phyloP scores from a whole-genome alignment of 1,284 basidiomycete genomes.

The Marasmius oreades region DNA sequence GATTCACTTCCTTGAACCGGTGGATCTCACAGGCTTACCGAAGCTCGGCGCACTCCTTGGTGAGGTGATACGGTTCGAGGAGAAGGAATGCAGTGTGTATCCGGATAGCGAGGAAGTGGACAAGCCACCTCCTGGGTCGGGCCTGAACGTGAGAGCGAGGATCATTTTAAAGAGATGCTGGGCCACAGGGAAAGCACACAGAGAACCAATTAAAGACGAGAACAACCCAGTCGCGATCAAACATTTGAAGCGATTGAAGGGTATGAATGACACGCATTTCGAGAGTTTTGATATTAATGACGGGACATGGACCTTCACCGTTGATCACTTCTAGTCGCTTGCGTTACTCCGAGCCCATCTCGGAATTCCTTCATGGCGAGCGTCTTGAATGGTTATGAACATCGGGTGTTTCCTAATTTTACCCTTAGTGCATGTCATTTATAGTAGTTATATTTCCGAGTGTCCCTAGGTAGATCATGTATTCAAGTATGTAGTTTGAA shows the following conservation, averaged over 20 bases:
- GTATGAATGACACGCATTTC: slow-evolving; percentile 85
- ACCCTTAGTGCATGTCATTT: slow-evolving; percentile 7
- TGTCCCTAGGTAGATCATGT: not conserved
- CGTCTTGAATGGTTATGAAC: too few relatives aligned
- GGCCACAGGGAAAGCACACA: slow-evolving; percentile 88
- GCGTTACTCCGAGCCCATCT: not conserved
- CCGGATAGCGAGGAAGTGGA: slow-evolving; percentile 81
- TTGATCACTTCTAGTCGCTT: slow-evolving; percentile 79
- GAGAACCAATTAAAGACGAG: slow-evolving; percentile 86
- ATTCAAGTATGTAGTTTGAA: not conserved
- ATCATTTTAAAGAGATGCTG: slow-evolving; percentile 85
- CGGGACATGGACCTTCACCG: slow-evolving; percentile 92
- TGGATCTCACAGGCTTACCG: slow-evolving; percentile 86
- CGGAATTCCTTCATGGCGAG: too few relatives aligned
- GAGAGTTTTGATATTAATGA: slow-evolving; percentile 76
- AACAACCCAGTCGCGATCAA: slow-evolving; percentile 70
- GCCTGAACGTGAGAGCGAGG: slow-evolving; percentile 85
- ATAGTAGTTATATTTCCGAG: not conserved
- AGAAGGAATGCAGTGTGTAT: slow-evolving; percentile 92
- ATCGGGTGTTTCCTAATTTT: too few relatives aligned
- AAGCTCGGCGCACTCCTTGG: slow-evolving; percentile 84
- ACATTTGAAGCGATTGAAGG: slow-evolving; percentile 82
- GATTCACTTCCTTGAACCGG: slow-evolving; percentile 87
- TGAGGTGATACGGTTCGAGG: slow-evolving; percentile 85
- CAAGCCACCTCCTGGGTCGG: slow-evolving; percentile 80